Conservation (phyloP, 2,329 filamentous ascomycete species). For the Trichoderma arundinaceum region DNA sequence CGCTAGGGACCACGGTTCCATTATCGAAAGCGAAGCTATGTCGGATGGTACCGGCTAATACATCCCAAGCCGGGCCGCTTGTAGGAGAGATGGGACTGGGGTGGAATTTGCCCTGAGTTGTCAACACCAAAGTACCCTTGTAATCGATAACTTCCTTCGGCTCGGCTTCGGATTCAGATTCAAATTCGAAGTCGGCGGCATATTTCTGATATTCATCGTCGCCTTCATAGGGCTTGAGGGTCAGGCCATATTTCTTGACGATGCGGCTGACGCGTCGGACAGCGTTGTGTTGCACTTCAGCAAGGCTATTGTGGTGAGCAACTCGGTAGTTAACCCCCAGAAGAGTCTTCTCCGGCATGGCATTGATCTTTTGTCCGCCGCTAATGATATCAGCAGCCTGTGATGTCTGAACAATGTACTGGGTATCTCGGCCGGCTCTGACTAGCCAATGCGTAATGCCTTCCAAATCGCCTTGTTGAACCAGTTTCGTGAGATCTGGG, state of each 20-base stretch:
- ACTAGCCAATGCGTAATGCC: constrained; percentile 41
- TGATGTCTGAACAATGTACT: constrained; percentile 65
- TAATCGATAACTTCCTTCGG: constrained; percentile 35
- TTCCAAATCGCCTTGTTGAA: constrained; percentile 42
- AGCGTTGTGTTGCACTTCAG: constrained; percentile 58
- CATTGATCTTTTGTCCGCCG: constrained; percentile 71
- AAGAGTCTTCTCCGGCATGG: constrained; percentile 65
- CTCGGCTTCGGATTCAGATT: constrained; percentile 1
- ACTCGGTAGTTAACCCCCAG: constrained; percentile 67
- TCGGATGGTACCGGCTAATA: constrained; percentile 59
- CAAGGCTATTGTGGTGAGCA: constrained; percentile 59
- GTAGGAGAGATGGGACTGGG: constrained; percentile 65
- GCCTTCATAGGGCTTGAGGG: constrained; percentile 58
- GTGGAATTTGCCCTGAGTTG: constrained; percentile 47
- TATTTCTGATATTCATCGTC: constrained; percentile 44
- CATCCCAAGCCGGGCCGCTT: constrained; percentile 49
- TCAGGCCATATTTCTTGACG: constrained; percentile 62
- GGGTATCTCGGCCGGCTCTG: constrained; percentile 35
- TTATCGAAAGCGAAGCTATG: constrained; percentile 52
- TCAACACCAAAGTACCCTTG: constrained; percentile 50
- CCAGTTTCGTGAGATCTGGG: constrained; percentile 46
- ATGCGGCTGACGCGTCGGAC: constrained; percentile 55
- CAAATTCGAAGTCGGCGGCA: constrained; percentile 19
- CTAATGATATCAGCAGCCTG: constrained; percentile 65
- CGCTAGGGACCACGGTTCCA: constrained; percentile 59